Conservation (phyloP, 1,284 basidiomycete genomes). For the Ceratobasidium sp. region DNA sequence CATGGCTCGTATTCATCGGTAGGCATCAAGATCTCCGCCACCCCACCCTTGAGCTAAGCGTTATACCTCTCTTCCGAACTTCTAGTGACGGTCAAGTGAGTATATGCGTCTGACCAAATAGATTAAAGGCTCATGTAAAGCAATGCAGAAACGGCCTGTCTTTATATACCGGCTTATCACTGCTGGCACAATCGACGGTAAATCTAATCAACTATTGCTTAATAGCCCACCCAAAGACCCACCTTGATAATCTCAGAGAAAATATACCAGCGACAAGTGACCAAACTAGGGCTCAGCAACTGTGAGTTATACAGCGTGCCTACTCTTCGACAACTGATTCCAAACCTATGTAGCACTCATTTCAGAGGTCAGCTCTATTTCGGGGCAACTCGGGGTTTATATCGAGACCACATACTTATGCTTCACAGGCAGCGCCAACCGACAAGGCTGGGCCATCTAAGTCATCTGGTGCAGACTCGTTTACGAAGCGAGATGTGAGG, state of each 20-base stretch:
- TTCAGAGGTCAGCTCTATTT: constrained; percentile 1
- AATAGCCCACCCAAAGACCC: background rate
- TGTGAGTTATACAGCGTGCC: constrained; percentile 65
- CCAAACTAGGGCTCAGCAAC: constrained; percentile 91
- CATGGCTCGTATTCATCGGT: constrained; percentile 99
- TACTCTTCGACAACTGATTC: constrained; percentile 8
- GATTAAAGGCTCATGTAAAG: background rate
- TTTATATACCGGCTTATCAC: constrained; percentile 95
- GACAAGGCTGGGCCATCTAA: constrained; percentile 50
- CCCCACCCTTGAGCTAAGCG: too few species aligned
- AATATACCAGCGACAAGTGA: constrained; percentile 92
- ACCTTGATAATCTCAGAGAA: constrained; percentile 67
- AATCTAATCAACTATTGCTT: constrained; percentile 36
- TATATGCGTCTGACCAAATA: background rate
- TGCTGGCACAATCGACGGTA: constrained; percentile 82
- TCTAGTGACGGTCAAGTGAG: constrained; percentile 83
- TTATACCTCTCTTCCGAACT: too few species aligned
- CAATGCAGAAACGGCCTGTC: constrained; percentile 75
- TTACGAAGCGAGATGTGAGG: constrained; percentile 85
- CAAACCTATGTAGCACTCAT: constrained; percentile 43
- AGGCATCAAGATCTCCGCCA: constrained; percentile 48
- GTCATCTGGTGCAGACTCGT: constrained; percentile 84
- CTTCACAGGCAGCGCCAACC: constrained; percentile 62
- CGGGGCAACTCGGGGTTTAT: constrained; percentile 53
- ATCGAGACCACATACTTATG: constrained; percentile 28